Evolutionary conservation across 306 rosid genomes (phyloP).

Genomic region (Sophora flavescens): DNA sequence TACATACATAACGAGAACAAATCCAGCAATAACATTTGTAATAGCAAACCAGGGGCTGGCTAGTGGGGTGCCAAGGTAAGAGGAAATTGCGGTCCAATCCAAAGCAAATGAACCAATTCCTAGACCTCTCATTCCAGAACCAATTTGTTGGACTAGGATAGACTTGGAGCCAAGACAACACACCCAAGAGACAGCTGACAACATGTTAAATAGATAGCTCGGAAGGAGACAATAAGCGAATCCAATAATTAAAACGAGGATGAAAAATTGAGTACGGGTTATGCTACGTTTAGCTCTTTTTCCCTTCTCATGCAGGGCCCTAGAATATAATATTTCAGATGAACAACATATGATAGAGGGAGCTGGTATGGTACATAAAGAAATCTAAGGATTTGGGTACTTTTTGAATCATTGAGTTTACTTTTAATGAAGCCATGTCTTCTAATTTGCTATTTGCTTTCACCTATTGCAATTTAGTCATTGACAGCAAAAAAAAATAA

Average conservation of each 20-base stretch:
- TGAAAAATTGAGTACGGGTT: constrained; percentile 66
- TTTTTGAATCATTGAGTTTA: too few relatives aligned
- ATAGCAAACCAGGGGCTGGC: constrained; percentile 91
- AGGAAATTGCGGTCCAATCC: constrained; percentile 79
- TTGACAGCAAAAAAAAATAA: too few relatives aligned
- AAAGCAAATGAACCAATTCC: constrained; percentile 79
- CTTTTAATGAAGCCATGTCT: too few relatives aligned
- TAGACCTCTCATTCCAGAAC: constrained; percentile 80
- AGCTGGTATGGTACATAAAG: too few relatives aligned
- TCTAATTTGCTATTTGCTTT: too few relatives aligned
- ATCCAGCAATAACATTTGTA: constrained; percentile 70
- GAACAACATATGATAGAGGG: too few relatives aligned
- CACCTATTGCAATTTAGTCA: too few relatives aligned
- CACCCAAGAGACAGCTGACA: constrained; percentile 76
- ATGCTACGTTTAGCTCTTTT: constrained; percentile 63
- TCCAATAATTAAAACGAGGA: constrained; percentile 59
- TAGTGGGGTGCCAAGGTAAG: constrained; percentile 79
- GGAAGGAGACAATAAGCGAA: constrained; percentile 77
- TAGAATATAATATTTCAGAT: too few relatives aligned
- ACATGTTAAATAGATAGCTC: constrained; percentile 61
- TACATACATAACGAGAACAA: constrained; percentile 66
- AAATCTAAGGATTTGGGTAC: too few relatives aligned
- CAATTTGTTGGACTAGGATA: constrained; percentile 70
- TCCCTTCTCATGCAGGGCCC: constrained; percentile 67
- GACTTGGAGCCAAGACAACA: constrained; percentile 78